A percentile compares a stretch with the other conserved stretches of the same genome.
phyloP scores from a whole-genome alignment of 2,329 filamentous ascomycete genomes.

The Chrysoporthe cubensis region DNA sequence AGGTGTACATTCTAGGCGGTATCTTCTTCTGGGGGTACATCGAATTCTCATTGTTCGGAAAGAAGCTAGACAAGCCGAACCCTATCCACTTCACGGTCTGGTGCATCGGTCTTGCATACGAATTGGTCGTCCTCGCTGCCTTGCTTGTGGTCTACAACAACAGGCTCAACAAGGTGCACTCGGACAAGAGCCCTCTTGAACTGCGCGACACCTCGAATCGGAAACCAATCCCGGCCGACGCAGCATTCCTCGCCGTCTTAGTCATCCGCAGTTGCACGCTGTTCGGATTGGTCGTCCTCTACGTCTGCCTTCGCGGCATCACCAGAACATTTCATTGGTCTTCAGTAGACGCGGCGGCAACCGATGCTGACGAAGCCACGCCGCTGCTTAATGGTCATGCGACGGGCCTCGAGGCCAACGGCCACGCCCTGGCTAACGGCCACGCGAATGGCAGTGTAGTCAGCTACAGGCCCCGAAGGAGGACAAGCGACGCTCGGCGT shows the following conservation, averaged over 20 bases:
- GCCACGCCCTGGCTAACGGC: conserved; percentile 28
- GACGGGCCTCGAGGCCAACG: conserved; percentile 37
- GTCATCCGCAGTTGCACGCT: conserved; percentile 24
- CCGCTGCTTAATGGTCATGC: conserved; percentile 61
- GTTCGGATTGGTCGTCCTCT: conserved; percentile 23
- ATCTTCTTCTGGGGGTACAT: conserved; percentile 88
- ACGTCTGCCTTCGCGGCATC: conserved; percentile 50
- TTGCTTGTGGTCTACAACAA: conserved; percentile 72
- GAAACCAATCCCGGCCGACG: conserved; percentile 43
- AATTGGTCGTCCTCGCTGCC: conserved; percentile 71
- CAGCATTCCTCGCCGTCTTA: conserved; percentile 21
- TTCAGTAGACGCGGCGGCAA: conserved; percentile 18
- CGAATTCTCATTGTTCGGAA: conserved; percentile 77
- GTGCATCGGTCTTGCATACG: conserved; percentile 72
- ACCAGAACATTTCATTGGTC: conserved; percentile 38
- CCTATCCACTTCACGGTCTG: conserved; percentile 80
- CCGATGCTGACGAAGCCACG: conserved; percentile 58
- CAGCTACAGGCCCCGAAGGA: conserved; percentile 34
- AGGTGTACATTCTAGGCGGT: conserved; percentile 85
- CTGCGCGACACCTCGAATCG: conserved; percentile 48
- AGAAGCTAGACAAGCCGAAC: conserved; percentile 80
- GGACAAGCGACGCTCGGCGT: conserved; percentile 32
- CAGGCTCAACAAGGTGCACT: conserved; percentile 28
- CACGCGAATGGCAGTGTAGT: conserved; percentile 37
- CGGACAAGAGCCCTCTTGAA: conserved; percentile 43